Base-by-base conservation (phyloP, 192 early-diverging fungal genomes). In the Coemansia sp. region DNA sequence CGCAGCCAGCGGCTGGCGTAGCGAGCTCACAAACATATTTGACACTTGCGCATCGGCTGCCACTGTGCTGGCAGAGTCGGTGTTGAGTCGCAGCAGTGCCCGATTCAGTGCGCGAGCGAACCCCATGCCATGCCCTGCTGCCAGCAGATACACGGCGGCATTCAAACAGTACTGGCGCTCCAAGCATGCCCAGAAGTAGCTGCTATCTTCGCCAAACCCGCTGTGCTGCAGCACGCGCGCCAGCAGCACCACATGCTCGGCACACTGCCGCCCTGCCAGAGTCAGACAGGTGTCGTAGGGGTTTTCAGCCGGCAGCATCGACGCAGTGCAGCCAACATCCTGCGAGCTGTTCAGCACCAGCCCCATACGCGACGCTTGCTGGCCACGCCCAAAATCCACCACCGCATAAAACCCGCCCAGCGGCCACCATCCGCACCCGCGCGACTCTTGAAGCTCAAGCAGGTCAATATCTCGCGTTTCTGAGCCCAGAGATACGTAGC, bases 401-500 rank as follows among this genome's bases (percentile, higher is more conserved):
- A 64, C 62, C 14, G 52, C 61, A 15, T 56, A 61, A 39, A 68
- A 61, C 2, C 73, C 73, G 34, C 73, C 73, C 57, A 69, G 26
- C 11, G 73, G 62, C 73, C 73, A 76, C 73, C 73, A 76, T n/a
- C 38, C 45, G 58, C 66, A 66, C n/a, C 30, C 40, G 3, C 39
- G 16, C 11, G 60, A 10, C 8, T 7, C 62, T 8, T 26, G 20
- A 34, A 56, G 45, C 41, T 40, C 64, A 23, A 68, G 20, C 7
- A 75, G 45, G 44, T 75, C 71, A 1, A 60, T 53, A 16, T 68
- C 71, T 21, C 36, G 21, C 6, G 61, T 57, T 31, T 75, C 65
- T 0, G 71, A 58, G 5, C 65, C 71, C 10, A 75, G 58, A 6
- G 66, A 65, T 15, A 75, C 17, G 44, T 38, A 75, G 26, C 23